Base-by-base conservation (phyloP, 2,329 filamentous ascomycete genomes). In the Nothophaeocryptopus gaeumannii region DNA sequence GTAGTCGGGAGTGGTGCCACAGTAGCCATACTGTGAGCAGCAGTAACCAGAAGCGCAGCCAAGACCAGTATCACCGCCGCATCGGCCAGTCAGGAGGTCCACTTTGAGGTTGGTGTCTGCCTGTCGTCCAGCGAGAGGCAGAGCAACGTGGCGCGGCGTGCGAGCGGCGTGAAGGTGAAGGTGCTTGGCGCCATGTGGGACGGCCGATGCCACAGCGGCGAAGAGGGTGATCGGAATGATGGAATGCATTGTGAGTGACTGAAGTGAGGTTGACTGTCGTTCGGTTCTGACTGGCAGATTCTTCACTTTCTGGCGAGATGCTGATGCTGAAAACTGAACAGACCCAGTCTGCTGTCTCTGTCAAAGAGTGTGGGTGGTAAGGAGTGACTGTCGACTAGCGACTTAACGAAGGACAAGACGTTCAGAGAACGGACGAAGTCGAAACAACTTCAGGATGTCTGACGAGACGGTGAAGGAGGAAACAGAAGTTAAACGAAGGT, bases 21-120 rank as follows among this genome's bases (percentile, higher is more conserved):
- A 62, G 57, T 58, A 62, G 31, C 60, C 58, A n/a, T 56, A 53
- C 43, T 60, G 49, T 37, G 49, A 56, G 50, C 60, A 60, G 54
- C 60, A 62, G 37, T 36, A 56, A 10, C 58, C 57, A 10, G 48
- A 39, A 9, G 31, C 45, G 41, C 60, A 61, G 9, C 53, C 50
- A 11, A 47, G 46, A 29, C 60, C 58, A 14, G 50, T 49, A 37
- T 50, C 49, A 20, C 57, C 51, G 20, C 60, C 60, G 34, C 58
- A 62, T 16, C 46, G 44, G 31, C 60, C 60, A 2, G 51, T 46
- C n/a, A 50, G 39, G 15, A 40, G 32, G 33, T 53, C 55, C 39
- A 50, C 39, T 13, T 41, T 47, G 14, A 55, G 51, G 20, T 26
- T 26, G 20, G 20, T 26, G 20, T 26, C 20, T 30, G 47, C 50